Conservation (phyloP, 495 filamentous ascomycete genomes). For the Cercophora samala region DNA sequence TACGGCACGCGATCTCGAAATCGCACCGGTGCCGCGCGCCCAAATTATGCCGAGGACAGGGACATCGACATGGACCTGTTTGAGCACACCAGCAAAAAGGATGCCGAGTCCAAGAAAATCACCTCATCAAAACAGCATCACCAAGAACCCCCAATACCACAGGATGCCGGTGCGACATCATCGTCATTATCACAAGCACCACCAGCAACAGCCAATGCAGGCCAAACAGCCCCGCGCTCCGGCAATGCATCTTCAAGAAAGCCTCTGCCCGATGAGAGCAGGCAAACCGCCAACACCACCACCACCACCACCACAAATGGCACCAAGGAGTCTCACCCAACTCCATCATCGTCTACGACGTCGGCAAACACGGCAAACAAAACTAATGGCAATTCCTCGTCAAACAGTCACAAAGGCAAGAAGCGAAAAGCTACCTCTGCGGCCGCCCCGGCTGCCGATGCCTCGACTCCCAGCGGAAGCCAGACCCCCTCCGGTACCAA, state of each 20-base stretch:
- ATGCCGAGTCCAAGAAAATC: conserved; percentile 47
- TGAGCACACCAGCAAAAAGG: conserved; percentile 47
- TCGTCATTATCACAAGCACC: conserved; percentile 28
- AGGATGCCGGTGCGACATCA: conserved; percentile 21
- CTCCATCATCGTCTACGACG: conserved; percentile 23
- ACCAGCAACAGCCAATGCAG: conserved; percentile 14
- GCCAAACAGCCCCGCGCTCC: conserved; percentile 24
- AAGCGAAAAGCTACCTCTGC: conserved; percentile 60
- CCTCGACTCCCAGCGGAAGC: conserved; percentile 39
- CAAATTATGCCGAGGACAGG: conserved; percentile 96
- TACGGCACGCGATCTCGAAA: conserved; percentile 97
- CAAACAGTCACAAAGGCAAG: conserved; percentile 49
- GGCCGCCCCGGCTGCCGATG: conserved; percentile 17
- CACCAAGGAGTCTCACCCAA: conserved; percentile 27
- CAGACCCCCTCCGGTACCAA: conserved; percentile 49
- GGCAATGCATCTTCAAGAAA: conserved; percentile 31
- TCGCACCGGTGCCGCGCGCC: conserved; percentile 71
- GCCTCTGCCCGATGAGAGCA: conserved; percentile 36
- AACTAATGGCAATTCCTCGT: conserved; percentile 10
- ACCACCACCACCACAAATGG: conserved; percentile 22
- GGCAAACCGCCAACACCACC: conserved; percentile 20
- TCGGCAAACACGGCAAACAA: conserved; percentile 40
- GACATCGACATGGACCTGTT: conserved; percentile 82
- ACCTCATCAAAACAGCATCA: conserved; percentile 35
- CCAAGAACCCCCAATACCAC: neutral